Base-by-base conservation (phyloP, 177 flowering plant species). In the Tripterygium wilfordii region DNA sequence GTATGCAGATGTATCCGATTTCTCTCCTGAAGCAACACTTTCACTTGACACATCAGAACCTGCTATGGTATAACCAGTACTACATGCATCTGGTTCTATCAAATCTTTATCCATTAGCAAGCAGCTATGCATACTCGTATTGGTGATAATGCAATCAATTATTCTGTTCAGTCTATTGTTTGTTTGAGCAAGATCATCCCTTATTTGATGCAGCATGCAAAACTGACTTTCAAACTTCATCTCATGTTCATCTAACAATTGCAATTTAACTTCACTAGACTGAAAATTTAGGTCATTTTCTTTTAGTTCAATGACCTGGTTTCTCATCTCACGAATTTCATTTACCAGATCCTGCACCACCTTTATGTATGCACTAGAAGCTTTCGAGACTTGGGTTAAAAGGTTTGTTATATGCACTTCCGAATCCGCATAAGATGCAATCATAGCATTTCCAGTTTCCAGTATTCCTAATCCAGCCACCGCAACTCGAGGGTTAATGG, bases 161-260 rank as follows among this genome's bases (percentile, higher is more conserved):
- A 77, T 53, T n/a, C 18, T 10, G 39, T 58, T 40, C 29, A 77
- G 55, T 55, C 49, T 68, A 8, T 41, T 37, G 48, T 69, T 76
- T 47, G 63, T 45, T 63, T 60, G 51, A 43, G 52, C 41, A 16
- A 76, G 70, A 60, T 64, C 68, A 49, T 58, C 43, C 46, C 45
- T 64, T 51, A 76, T 51, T 40, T 63, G 57, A 27, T 42, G 53
- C 31, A 66, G 48, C 43, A 57, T 20, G 24, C 21, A 15, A 35
- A 19, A 32, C 49, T 53, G 45, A 23, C 61, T 61, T 45, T 60
- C 63, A 39, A 32, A 39, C 45, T 36, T 53, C 21, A 25, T 32
- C n/a, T 47, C 40, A 12, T 16, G 13, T 21, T 26, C 41, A 45
- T 53, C 54, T 17, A 19, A 4, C 45, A 62, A 35, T 31, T 45